A percentile compares a stretch with the other conserved stretches of the same genome.
These are phyloP conservation scores for Cucurbitaria berberidis DNA, from an alignment of 2,329 filamentous ascomycete species.

Conservation along the genomic window DNA sequence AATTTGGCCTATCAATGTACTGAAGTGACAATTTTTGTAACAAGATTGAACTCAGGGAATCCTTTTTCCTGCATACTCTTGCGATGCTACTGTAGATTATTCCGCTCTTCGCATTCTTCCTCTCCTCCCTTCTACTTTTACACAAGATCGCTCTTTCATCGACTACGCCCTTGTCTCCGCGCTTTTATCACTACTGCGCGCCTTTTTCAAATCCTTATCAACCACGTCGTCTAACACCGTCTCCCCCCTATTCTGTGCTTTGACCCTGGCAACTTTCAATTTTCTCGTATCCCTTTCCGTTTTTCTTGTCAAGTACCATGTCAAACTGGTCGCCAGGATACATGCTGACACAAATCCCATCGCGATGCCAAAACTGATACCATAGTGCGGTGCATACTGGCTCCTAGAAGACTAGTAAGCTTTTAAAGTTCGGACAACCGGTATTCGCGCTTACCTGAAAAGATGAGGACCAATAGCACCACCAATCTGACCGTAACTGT, in stretches of 20 bases:
- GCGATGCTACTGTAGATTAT: too few species aligned
- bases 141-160: neutral
- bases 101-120: too few species aligned
- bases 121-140: neutral
- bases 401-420: constrained; percentile 11
- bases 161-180: neutral
- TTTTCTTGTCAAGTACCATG: constrained; percentile 52
- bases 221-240: constrained; percentile 21
- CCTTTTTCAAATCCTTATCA: constrained; percentile 17
- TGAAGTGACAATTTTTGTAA: too few species aligned
- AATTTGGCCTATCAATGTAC: too few species aligned
- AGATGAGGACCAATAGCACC: constrained; percentile 55
- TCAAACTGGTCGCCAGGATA: constrained; percentile 47
- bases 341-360: constrained; percentile 50
- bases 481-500: constrained; percentile 53
- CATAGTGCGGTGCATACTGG: constrained; percentile 52
- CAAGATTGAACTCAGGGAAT: too few species aligned
- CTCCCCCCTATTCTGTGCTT: constrained; percentile 15
- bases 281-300: constrained; percentile 48
- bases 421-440: neutral
- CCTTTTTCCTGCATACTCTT: too few species aligned
- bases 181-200: neutral
- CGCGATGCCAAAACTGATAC: constrained; percentile 46
- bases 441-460: constrained; percentile 37
- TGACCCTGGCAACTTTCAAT: constrained; percentile 20